A percentile compares a stretch with the other conserved stretches of the same genome.
These are phyloP conservation scores for Psidium guajava DNA, from an alignment of 345 rosid species.

Conservation along the genomic window DNA sequence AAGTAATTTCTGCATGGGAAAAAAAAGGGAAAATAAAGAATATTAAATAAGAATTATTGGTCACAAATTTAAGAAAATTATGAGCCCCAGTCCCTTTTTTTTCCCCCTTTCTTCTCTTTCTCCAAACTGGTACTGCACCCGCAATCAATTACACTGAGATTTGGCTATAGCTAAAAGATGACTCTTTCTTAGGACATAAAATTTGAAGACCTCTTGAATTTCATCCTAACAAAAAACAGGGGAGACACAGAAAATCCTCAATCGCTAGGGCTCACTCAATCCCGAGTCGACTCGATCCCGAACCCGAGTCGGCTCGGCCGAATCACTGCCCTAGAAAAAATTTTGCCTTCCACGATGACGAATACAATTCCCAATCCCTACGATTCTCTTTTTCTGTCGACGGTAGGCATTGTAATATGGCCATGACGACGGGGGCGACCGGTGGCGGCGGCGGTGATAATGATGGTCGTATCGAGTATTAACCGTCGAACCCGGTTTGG, in stretches of 20 bases:
- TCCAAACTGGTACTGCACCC: neutral
- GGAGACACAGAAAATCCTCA: neutral
- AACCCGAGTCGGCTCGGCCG: neutral
- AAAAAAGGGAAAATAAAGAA: neutral
- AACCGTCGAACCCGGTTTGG: constrained; percentile 68
- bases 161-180: neutral
- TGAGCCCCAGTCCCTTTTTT: neutral
- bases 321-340: neutral
- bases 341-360: neutral
- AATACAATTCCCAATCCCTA: neutral
- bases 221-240: neutral
- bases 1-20: neutral
- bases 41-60: neutral
- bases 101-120: neutral
- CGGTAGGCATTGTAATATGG: neutral
- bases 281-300: neutral
- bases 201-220: neutral
- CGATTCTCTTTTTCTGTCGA: neutral
- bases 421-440: rapidly evolving
- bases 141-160: neutral
- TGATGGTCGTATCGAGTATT: neutral
- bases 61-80: neutral
- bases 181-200: neutral
- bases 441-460: rapidly evolving
- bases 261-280: neutral